Base-by-base conservation (phyloP, 2,329 filamentous ascomycete genomes). In the Microsporum ferrugineum region DNA sequence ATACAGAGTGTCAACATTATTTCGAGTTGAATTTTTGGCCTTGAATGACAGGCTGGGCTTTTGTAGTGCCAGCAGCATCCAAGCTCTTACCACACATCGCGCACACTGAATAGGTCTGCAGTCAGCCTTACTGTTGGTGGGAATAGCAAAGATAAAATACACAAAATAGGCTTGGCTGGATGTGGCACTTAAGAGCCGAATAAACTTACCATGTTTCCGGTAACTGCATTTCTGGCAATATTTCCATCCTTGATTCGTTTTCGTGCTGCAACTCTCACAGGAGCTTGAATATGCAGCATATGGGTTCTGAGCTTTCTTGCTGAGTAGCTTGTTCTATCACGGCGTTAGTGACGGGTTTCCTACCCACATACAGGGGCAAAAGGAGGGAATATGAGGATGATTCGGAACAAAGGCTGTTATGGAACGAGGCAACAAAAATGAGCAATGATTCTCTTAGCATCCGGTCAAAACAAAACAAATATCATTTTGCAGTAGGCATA, bases 1-100 rank as follows among this genome's bases (percentile, higher is more conserved):
- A 27, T 14, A 51, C 14, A 27, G 45, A 12, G 8, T 51, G 31
- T 51, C 45, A 31, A 51, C 10, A 29, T 29, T 57, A 86, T 69
- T 86, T 86, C 62, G 84, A 64, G 1, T 81, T 84, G 66, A 84
- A 85, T 68, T 85, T 86, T 68, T 85, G 82, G 1, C 82, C 83
- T 53, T 80, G 75, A 8, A 87, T 76, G 3, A 80, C 73, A 3
- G 83, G 82, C 5, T 79, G 81, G 7, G 77, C 75, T 3, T 75
- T 73, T 41, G 65, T 62, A 3, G 76, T 68, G 47, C 77, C 80
- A 27, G 77, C 68, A 33, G 62, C 81, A 8, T 79, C 67, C 65
- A 77, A 62, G 62, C 67, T 74, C 70, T 85, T 86, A 43, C 84
- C 84, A 67, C 84, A 87, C 73, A 85, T 83, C 17, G 83, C 77